These are phyloP conservation scores for Hanseniaspora clermontiae DNA, from an alignment of 805 yeast genomes.

Conservation along the genomic window DNA sequence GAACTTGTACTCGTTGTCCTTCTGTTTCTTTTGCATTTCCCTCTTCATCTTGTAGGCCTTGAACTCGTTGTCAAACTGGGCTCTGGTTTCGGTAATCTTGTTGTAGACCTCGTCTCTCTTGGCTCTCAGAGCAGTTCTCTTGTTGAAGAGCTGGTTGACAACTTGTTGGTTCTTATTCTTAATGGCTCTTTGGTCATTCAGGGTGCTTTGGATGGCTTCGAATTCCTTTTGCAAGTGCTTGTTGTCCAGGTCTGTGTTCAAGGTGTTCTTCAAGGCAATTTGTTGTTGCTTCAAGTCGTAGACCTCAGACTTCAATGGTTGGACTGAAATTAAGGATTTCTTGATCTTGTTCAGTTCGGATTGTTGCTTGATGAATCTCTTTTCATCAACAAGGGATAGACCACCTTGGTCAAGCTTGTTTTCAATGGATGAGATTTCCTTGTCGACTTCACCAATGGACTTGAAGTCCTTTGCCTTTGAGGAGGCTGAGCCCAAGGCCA, in stretches of 20 bases:
- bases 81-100: conserved; percentile 54
- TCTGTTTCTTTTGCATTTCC: conserved; percentile 63
- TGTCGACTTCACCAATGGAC: conserved; percentile 54
- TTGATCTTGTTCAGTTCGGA: conserved; percentile 66
- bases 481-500: conserved; percentile 28
- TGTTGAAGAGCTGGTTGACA: conserved; percentile 49
- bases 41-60: conserved; percentile 55
- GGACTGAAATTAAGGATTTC: conserved; percentile 63
- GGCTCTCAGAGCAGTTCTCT: conserved; percentile 54
- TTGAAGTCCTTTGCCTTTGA: conserved; percentile 50
- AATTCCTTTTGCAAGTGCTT: conserved; percentile 56
- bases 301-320: conserved; percentile 62
- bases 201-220: conserved; percentile 53
- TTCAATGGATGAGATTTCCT: conserved; percentile 54
- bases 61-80: conserved; percentile 63
- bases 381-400: conserved; percentile 82
- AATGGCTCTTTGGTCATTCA: conserved; percentile 50
- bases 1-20: conserved; percentile 42
- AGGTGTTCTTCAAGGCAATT: conserved; percentile 56
- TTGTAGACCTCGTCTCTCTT: conserved; percentile 57
- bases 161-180: conserved; percentile 53
- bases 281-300: conserved; percentile 69
- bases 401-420: conserved; percentile 62
- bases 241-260: conserved; percentile 39
- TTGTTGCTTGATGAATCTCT: conserved; percentile 72